Evolutionary conservation across 768 basidiomycete species (phyloP).

Genomic region (Suillus luteus): DNA sequence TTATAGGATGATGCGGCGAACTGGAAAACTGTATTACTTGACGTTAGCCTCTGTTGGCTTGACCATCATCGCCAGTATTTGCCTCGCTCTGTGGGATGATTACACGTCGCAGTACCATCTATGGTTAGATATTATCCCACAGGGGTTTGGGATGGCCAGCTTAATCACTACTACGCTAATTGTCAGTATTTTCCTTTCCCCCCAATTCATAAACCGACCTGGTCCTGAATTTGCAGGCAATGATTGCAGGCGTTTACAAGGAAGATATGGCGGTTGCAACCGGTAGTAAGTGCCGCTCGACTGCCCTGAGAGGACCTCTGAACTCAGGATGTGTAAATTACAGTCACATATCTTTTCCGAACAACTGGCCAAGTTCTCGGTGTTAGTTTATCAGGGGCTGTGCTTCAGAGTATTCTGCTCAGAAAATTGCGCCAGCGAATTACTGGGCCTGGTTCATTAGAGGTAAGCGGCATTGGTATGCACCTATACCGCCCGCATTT

Average conservation of each 20-base stretch:
- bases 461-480: slow-evolving; percentile 50
- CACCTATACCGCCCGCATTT: slow-evolving; percentile 7
- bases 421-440: slow-evolving; percentile 73
- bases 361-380: slow-evolving; percentile 96
- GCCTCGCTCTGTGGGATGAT: slow-evolving; percentile 70
- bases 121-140: slow-evolving; percentile 79
- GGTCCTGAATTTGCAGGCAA: slow-evolving; percentile 53
- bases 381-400: slow-evolving; percentile 82
- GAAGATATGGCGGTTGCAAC: slow-evolving; percentile 88
- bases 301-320: neutral
- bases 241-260: slow-evolving; percentile 80
- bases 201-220: slow-evolving; percentile 16
- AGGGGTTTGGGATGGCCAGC: slow-evolving; percentile 83
- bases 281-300: slow-evolving; percentile 65
- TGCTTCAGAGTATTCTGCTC: slow-evolving; percentile 80
- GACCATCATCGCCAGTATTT: slow-evolving; percentile 56
- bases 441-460: slow-evolving; percentile 67
- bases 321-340: slow-evolving; percentile 13
- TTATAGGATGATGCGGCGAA: slow-evolving; percentile 78
- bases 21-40: slow-evolving; percentile 82
- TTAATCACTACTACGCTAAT: slow-evolving; percentile 86
- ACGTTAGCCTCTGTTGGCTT: slow-evolving; percentile 67
- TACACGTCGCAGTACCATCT: slow-evolving; percentile 60
- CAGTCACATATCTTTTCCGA: slow-evolving; percentile 92
- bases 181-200: slow-evolving; percentile 45